phyloP scores from a whole-genome alignment of 2,329 filamentous ascomycete genomes.

The Diplodia seriata region DNA sequence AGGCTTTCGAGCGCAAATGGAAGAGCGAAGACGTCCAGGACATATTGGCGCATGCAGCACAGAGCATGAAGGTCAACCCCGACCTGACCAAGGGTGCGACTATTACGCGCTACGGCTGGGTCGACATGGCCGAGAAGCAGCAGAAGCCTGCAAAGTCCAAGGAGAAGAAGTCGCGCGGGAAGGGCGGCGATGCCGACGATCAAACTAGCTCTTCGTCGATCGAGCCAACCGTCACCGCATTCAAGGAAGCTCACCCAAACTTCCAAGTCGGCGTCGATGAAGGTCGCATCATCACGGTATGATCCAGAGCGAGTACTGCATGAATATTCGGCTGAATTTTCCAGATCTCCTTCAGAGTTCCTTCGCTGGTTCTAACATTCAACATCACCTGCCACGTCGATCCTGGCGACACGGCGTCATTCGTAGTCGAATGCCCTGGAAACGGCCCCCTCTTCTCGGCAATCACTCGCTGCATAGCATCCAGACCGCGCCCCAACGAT shows the following conservation, averaged over 20 bases:
- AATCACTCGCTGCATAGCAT: constrained; percentile 46
- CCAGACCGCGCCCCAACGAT: constrained; percentile 43
- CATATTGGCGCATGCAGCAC: constrained; percentile 44
- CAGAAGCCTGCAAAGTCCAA: constrained; percentile 27
- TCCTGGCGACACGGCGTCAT: constrained; percentile 38
- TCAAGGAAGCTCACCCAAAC: constrained; percentile 38
- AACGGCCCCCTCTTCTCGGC: constrained; percentile 39
- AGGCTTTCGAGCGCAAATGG: constrained; percentile 49
- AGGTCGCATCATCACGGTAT: constrained; percentile 41
- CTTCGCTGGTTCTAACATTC: constrained; percentile 40
- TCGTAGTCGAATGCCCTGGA: constrained; percentile 45
- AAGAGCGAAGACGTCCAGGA: constrained; percentile 46
- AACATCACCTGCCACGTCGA: constrained; percentile 41
- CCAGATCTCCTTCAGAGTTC: constrained; percentile 42
- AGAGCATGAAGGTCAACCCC: constrained; percentile 47
- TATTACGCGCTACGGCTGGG: constrained; percentile 50
- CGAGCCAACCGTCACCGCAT: constrained; percentile 38
- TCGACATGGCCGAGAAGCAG: constrained; percentile 40
- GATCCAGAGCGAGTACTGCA: background rate
- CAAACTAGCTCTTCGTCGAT: constrained; percentile 36
- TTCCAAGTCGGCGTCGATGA: constrained; percentile 42
- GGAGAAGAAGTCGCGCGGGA: constrained; percentile 32
- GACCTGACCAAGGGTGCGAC: constrained; percentile 47
- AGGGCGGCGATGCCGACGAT: constrained; percentile 33
- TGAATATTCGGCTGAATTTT: constrained; percentile 29